Evolutionary conservation across 352 stramenopile genomes (phyloP).

Genomic region (Pythium grandisporangium): DNA sequence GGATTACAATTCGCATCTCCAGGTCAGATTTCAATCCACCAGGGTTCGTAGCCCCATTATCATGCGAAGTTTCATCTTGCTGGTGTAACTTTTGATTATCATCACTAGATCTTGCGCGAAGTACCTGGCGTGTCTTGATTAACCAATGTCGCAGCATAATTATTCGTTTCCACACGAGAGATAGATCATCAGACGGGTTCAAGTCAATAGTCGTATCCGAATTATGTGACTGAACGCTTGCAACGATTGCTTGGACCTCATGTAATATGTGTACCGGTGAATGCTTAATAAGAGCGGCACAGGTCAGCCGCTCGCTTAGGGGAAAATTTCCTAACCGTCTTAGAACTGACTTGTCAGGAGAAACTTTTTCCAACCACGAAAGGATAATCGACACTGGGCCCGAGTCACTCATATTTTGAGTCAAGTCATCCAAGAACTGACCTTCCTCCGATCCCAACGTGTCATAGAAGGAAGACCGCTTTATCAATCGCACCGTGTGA

Average conservation of each 20-base stretch:
- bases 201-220: too few relatives aligned
- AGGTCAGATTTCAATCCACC: conserved; percentile 14
- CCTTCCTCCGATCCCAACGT: conserved; percentile 22
- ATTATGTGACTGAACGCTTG: too few relatives aligned
- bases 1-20: conserved; percentile 48
- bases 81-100: too few relatives aligned
- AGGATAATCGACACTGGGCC: conserved; percentile 52
- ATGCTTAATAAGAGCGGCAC: conserved; percentile 72
- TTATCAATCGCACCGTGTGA: conserved; percentile 9
- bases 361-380: conserved; percentile 65
- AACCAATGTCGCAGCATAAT: conserved; percentile 80
- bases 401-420: conserved; percentile 43
- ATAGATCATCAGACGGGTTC: conserved; percentile 61
- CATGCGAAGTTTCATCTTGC: neutral
- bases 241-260: conserved; percentile 70
- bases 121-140: conserved; percentile 75
- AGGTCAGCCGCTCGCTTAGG: conserved; percentile 57
- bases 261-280: conserved; percentile 63
- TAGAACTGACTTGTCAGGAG: conserved; percentile 67
- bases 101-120: conserved; percentile 48
- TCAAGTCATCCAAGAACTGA: conserved; percentile 46
- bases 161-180: conserved; percentile 68
- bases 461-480: conserved; percentile 17
- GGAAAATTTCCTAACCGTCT: conserved; percentile 69
- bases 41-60: neutral